Conservation (phyloP, 768 basidiomycete genomes). For the Lactifluus pinguis region DNA sequence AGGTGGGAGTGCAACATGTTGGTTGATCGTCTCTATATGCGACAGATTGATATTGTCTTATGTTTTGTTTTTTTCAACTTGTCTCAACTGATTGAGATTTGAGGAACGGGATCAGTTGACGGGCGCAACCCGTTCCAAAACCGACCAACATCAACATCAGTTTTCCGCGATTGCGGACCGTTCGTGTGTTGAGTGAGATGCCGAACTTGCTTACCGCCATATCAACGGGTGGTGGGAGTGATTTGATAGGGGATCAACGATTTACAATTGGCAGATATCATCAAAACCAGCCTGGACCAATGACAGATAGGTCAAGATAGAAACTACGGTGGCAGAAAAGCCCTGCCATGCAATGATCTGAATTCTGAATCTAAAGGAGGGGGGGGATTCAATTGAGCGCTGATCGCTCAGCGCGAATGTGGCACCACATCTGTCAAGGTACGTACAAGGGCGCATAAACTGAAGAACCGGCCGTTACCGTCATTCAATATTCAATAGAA, state of each 20-base stretch:
- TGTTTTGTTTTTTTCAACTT: neutral
- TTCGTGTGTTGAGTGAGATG: neutral
- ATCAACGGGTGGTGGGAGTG: neutral
- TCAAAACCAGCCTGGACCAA: neutral
- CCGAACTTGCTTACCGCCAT: neutral
- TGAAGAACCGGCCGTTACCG: neutral
- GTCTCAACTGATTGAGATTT: neutral
- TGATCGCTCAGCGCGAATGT: neutral
- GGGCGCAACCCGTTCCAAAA: neutral
- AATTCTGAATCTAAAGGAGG: neutral
- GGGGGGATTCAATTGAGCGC: neutral
- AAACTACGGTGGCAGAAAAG: neutral
- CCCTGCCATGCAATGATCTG: neutral
- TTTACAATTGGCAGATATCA: neutral
- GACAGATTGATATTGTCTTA: neutral
- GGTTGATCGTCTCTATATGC: neutral
- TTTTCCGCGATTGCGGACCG: neutral
- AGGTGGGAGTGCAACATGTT: neutral
- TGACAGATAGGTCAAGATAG: neutral
- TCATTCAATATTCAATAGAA: neutral
- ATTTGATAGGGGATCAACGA: neutral
- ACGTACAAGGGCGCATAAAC: neutral
- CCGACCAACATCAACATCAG: neutral
- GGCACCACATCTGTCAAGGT: neutral
- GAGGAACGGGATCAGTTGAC: neutral